Conservation (phyloP, 768 basidiomycete genomes). For the Psilocybe cubensis region DNA sequence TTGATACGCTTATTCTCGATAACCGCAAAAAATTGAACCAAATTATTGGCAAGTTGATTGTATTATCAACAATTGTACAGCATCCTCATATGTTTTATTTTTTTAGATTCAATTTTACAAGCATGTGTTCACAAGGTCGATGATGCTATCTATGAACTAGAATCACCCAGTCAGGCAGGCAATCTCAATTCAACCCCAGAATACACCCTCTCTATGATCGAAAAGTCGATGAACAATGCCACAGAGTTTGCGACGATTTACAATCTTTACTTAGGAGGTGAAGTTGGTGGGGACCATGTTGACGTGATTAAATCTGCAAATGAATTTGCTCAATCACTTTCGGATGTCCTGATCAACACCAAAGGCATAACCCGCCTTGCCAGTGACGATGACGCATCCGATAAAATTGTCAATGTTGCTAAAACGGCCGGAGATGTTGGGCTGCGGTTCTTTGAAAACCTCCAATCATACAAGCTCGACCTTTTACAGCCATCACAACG, state of each 20-base stretch:
- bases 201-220: constrained; percentile 97
- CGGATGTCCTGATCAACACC: constrained; percentile 90
- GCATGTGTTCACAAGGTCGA: constrained; percentile 97
- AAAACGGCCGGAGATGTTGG: constrained; percentile 88
- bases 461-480: constrained; percentile 95
- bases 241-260: constrained; percentile 96
- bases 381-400: constrained; percentile 88
- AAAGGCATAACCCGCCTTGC: constrained; percentile 96
- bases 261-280: constrained; percentile 86
- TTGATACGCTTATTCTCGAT: constrained; percentile 95
- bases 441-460: constrained; percentile 90
- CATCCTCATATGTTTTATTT: constrained; percentile 18
- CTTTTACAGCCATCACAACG: constrained; percentile 73
- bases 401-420: constrained; percentile 85
- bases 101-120: constrained; percentile 90
- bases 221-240: constrained; percentile 92
- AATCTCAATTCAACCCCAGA: constrained; percentile 98
- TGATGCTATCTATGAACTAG: constrained; percentile 95
- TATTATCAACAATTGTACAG: not conserved
- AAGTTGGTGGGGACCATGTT: constrained; percentile 91
- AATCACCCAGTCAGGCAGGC: constrained; percentile 92
- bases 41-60: constrained; percentile 75
- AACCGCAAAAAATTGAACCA: constrained; percentile 97
- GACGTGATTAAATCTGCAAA: constrained; percentile 98
- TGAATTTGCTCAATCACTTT: constrained; percentile 91